A percentile compares a stretch with the other conserved stretches of the same genome.
Conservation (phyloP, 805 yeast species). For the Barnettozyma botsteinii region DNA sequence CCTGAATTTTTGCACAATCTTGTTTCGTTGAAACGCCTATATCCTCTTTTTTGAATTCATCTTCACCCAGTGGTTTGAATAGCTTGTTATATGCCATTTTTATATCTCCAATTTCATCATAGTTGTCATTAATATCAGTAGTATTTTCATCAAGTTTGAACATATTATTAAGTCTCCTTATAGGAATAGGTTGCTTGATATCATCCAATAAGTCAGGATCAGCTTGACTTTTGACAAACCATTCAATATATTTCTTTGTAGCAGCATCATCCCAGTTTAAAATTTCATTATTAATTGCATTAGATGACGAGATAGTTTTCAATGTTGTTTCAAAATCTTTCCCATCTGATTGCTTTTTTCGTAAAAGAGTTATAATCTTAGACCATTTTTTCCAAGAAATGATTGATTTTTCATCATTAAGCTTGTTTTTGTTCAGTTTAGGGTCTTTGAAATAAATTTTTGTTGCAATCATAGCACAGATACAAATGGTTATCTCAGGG, state of each 20-base stretch:
- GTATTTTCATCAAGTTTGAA: conserved; percentile 15
- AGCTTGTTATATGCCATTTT: conserved; percentile 2
- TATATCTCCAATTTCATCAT: background rate
- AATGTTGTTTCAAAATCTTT: conserved; percentile 11
- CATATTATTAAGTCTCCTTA: conserved; percentile 21
- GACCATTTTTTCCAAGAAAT: conserved; percentile 16
- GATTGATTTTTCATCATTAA: background rate
- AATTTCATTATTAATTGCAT: conserved; percentile 31
- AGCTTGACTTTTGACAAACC: conserved; percentile 34
- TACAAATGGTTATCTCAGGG: conserved; percentile 20
- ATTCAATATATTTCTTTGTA: conserved; percentile 42
- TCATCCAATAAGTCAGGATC: conserved; percentile 13
- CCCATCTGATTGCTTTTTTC: conserved; percentile 5
- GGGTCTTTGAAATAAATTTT: conserved; percentile 22
- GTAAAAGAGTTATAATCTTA: conserved; percentile 17
- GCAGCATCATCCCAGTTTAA: conserved; percentile 43
- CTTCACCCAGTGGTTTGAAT: background rate
- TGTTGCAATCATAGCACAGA: conserved; percentile 11
- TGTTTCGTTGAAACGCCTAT: too few relatives aligned
- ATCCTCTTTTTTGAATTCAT: background rate
- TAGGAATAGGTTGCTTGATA: conserved; percentile 21
- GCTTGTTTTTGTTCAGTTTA: conserved; percentile 2
- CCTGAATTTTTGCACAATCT: too few relatives aligned
- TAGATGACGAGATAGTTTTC: conserved; percentile 11
- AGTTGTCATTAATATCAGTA: background rate